Evolutionary conservation across 768 basidiomycete genomes (phyloP), one percentile per base, ranked within the genome.

Genomic region (Termitomyces sp.): DNA sequence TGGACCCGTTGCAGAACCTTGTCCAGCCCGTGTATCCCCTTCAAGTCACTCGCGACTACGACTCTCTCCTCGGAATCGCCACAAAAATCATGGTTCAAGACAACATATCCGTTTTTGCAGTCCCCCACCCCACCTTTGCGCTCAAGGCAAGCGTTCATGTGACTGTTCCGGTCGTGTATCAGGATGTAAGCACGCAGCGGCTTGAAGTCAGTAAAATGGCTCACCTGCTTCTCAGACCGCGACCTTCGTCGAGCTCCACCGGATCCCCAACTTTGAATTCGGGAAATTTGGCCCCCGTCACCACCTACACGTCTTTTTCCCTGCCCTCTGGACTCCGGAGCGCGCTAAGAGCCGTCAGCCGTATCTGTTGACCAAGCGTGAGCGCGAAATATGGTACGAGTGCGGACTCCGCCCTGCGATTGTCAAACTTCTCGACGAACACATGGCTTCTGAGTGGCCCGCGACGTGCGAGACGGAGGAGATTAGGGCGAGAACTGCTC

Each of bases 231-330:
- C 2, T 1, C 0, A 47, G 28, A 1, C 0, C 0, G 18, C n/a
- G 1, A 3, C 12, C 8, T 13, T 34, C 2, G 15, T 56, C 2
- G 47, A 56, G 15, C 8, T 56, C 1, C 69, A 73, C 47, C 55
- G 62, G 3, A 65, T 73, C 3, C 70, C 70, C 1, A 73, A 73
- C 58, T 53, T 72, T 6, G 55, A 66, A 45, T 48, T 73, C 16
- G 69, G 63, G 1, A 62, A 55, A 12, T 72, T 65, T 62, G 63
- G 53, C 0, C 24, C 26, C 0, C 63, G 61, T 5, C 59, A 58
- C 34, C 50, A 62, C 12, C 45, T 72, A 10, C 60, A 68, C n/a
- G 58, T 68, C 7, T 61, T 73, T 15, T 68, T 72, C 47, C 72
- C 71, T 0, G 39, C 12, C 0, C 65, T 73, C 2, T 68, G 64